phyloP scores from a whole-genome alignment of 345 rosid species.

The Turnera subulata region DNA sequence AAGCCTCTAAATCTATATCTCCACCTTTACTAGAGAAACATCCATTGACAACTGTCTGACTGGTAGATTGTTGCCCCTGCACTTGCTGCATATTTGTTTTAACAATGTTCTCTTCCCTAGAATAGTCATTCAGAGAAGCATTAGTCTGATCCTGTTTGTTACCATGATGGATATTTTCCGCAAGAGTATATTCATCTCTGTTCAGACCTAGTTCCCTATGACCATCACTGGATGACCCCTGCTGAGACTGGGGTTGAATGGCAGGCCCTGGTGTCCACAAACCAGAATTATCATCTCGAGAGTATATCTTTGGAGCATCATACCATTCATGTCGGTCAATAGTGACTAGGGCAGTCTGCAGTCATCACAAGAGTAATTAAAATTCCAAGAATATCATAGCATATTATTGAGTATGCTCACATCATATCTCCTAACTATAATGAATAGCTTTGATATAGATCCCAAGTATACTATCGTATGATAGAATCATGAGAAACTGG shows the following conservation, averaged over 20 bases:
- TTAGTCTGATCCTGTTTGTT: conserved; percentile 45
- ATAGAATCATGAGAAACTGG: too few species aligned
- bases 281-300: conserved; percentile 85
- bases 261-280: conserved; percentile 78
- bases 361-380: conserved; percentile 7
- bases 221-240: conserved; percentile 31
- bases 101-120: conserved; percentile 47
- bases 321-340: conserved; percentile 97
- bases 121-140: conserved; percentile 34
- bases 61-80: conserved; percentile 43
- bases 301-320: conserved; percentile 81
- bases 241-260: conserved; percentile 29
- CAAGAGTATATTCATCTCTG: conserved; percentile 36
- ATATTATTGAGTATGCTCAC: background rate
- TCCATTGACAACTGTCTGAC: conserved; percentile 38
- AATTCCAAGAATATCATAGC: background rate
- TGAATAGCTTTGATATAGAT: too few species aligned
- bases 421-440: background rate
- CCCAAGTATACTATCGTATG: too few species aligned
- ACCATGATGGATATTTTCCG: conserved; percentile 45
- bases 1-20: conserved; percentile 45
- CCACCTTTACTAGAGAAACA: conserved; percentile 40
- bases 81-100: conserved; percentile 62
- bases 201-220: conserved; percentile 26
- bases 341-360: conserved; percentile 85